Evolutionary conservation across 164 flowering plant species (phyloP).

Genomic region (Warburgia ugandensis): DNA sequence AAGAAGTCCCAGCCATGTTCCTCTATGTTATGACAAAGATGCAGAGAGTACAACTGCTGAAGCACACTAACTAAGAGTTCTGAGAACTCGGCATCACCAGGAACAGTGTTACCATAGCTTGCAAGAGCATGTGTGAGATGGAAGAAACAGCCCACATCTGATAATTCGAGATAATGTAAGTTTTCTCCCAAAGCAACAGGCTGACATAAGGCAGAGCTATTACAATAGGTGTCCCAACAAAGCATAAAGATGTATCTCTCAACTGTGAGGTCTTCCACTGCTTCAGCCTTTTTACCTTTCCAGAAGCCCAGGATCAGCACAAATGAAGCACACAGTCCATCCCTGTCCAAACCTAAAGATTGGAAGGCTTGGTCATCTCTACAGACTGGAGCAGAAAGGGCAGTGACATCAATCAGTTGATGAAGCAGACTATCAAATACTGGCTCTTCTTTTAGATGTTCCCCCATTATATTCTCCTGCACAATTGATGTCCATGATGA

Average conservation of each 20-base stretch:
- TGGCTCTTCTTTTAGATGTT: conserved; percentile 40
- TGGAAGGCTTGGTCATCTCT: conserved; percentile 30
- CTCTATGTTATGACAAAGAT: conserved; percentile 18
- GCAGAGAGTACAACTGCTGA: conserved; percentile 30
- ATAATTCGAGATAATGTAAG: conserved; percentile 25
- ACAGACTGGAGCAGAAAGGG: conserved; percentile 29
- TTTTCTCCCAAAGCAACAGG: conserved; percentile 16
- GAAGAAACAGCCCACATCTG: conserved; percentile 36
- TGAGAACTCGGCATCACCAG: conserved; percentile 17
- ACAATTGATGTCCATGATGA: conserved; percentile 53
- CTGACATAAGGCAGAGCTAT: conserved; percentile 23
- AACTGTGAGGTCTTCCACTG: conserved; percentile 65
- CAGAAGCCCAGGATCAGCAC: conserved; percentile 55
- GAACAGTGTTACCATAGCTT: conserved; percentile 19
- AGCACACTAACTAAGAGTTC: conserved; percentile 39
- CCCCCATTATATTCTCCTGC: conserved; percentile 37
- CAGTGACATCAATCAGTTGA: conserved; percentile 58
- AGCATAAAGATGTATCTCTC: conserved; percentile 81
- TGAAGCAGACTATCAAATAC: conserved; percentile 33
- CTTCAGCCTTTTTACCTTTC: conserved; percentile 62
- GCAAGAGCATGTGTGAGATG: conserved; percentile 43
- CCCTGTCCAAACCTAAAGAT: conserved; percentile 40
- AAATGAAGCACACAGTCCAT: conserved; percentile 43
- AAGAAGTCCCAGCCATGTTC: conserved; percentile 68
- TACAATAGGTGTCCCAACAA: conserved; percentile 65